These are phyloP conservation scores for Aspergillus calidoustus DNA, from an alignment of 2,329 filamentous ascomycete genomes.

Conservation along the genomic window DNA sequence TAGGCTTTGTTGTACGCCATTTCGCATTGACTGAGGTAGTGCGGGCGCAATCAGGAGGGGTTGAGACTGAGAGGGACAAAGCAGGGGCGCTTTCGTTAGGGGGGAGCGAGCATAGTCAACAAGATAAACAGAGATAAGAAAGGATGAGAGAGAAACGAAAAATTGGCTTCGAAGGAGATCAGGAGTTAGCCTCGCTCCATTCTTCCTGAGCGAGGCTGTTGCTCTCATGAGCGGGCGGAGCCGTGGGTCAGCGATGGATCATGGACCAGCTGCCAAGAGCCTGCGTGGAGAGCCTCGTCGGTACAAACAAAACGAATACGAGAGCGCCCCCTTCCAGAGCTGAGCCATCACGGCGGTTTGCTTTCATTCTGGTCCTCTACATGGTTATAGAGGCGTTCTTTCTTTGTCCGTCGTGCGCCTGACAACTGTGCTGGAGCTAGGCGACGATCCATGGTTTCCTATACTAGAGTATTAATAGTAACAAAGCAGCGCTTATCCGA, in stretches of 20 bases:
- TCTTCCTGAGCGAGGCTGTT: slow-evolving; percentile 17
- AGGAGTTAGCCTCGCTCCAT: slow-evolving; percentile 20
- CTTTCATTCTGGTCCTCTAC: neutral
- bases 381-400: neutral
- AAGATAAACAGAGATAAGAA: neutral
- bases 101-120: slow-evolving; percentile 6
- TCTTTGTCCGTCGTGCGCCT: neutral
- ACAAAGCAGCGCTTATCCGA: neutral
- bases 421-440: neutral
- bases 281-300: neutral
- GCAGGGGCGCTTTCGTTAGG: slow-evolving; percentile 9
- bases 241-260: slow-evolving; percentile 22
- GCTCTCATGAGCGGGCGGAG: slow-evolving; percentile 17
- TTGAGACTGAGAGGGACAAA: slow-evolving; percentile 10
- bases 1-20: slow-evolving; percentile 96
- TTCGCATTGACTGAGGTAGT: slow-evolving; percentile 34
- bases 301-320: neutral
- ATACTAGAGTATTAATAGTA: slow-evolving; percentile 12
- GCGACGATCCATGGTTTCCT: slow-evolving; percentile 7
- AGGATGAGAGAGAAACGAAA: slow-evolving; percentile 5
- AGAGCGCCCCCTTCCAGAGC: neutral
- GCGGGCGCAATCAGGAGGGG: slow-evolving; percentile 17
- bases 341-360: neutral
- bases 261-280: slow-evolving; percentile 21
- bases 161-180: slow-evolving; percentile 5